These are phyloP conservation scores for Vaccinium darrowii DNA, from an alignment of 148 eudicot genomes.

Conservation along the genomic window DNA sequence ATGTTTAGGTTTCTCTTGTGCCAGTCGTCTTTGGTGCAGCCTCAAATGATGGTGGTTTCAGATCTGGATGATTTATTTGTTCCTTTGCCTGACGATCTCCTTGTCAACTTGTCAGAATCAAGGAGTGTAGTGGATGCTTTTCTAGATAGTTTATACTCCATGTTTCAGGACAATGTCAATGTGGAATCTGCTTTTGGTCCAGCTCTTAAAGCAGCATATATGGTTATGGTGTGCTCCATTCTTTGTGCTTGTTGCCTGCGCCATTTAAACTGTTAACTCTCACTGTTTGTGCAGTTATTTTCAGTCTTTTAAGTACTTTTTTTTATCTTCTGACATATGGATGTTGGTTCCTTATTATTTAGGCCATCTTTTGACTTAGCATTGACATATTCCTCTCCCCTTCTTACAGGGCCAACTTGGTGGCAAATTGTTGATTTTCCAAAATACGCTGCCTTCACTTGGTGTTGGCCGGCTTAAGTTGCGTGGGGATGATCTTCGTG, in stretches of 20 bases:
- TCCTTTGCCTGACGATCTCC: conserved; percentile 99
- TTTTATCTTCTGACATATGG: conserved; percentile 9
- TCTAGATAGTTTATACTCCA: conserved; percentile 84
- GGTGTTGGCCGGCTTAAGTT: conserved; percentile 88
- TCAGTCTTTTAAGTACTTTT: not conserved
- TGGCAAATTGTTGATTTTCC: conserved; percentile 94
- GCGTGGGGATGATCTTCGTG: conserved; percentile 83
- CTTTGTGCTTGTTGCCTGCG: not conserved
- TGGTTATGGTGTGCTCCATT: conserved; percentile 76
- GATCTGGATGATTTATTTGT: conserved; percentile 91
- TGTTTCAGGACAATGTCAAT: conserved; percentile 83
- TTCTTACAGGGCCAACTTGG: conserved; percentile 83
- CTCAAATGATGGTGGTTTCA: conserved; percentile 98
- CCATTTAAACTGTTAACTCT: not conserved
- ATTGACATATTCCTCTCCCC: conserved; percentile 11
- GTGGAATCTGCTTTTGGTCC: conserved; percentile 99
- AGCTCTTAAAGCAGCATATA: conserved; percentile 89
- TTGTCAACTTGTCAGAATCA: conserved; percentile 97
- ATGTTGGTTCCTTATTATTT: not conserved
- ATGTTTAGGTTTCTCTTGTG: conserved; percentile 28
- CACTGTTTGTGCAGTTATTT: not conserved
- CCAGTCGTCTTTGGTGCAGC: conserved; percentile 95
- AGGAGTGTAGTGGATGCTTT: conserved; percentile 85
- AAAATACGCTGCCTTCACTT: conserved; percentile 84
- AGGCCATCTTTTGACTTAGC: conserved; percentile 8